Conservation (phyloP, 148 eudicot genomes). For the Diospyros kaki region DNA sequence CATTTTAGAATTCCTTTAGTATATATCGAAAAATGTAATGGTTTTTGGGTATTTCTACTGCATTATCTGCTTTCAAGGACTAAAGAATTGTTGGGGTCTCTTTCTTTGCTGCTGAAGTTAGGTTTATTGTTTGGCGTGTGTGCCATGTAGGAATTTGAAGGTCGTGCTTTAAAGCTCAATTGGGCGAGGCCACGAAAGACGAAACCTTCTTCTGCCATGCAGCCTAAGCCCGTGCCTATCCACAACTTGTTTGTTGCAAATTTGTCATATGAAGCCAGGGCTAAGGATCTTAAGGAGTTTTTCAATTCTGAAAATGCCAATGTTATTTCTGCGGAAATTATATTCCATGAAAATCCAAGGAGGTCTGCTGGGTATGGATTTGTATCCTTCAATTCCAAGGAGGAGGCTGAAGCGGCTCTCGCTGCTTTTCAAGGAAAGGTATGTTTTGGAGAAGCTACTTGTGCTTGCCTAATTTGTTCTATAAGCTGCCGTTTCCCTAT, state of each 20-base stretch:
- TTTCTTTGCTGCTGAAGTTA: not conserved
- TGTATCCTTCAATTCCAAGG: constrained; percentile 71
- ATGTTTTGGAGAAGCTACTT: constrained; percentile 8
- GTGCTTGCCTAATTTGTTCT: not conserved
- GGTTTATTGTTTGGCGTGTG: not conserved
- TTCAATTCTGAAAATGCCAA: constrained; percentile 52
- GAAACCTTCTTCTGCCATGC: constrained; percentile 29
- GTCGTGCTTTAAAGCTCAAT: constrained; percentile 54
- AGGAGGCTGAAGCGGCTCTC: constrained; percentile 81
- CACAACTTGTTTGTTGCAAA: constrained; percentile 76
- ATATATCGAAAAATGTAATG: not conserved
- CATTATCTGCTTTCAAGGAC: not conserved
- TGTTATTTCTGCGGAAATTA: constrained; percentile 64
- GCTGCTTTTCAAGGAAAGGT: constrained; percentile 71
- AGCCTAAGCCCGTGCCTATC: constrained; percentile 44
- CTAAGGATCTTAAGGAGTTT: constrained; percentile 66
- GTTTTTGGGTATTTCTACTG: not conserved
- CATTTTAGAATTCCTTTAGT: not conserved
- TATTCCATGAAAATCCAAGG: constrained; percentile 60
- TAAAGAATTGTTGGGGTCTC: not conserved
- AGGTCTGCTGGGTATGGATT: constrained; percentile 87
- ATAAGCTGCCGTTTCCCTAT: not conserved
- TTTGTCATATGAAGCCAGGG: constrained; percentile 63
- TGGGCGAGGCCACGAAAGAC: constrained; percentile 67
- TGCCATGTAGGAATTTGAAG: constrained; percentile 66